phyloP scores from a whole-genome alignment of 495 filamentous ascomycete genomes.

The Xylaria curta region DNA sequence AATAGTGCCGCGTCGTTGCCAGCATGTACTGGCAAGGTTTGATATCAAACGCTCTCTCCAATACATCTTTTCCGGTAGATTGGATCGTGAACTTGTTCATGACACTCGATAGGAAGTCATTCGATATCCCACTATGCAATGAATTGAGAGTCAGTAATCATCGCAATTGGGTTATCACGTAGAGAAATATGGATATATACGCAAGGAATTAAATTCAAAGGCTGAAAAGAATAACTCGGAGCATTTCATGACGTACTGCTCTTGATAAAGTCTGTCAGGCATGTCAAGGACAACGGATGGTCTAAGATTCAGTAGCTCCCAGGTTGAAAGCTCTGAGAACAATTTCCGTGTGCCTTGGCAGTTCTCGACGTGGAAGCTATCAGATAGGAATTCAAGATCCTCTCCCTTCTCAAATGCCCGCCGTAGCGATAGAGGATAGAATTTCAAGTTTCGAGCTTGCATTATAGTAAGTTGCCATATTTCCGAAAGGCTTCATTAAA shows the following conservation, averaged over 20 bases:
- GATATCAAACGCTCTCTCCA: slow-evolving; percentile 43
- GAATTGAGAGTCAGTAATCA: not conserved
- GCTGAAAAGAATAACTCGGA: not conserved
- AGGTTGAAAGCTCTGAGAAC: slow-evolving; percentile 45
- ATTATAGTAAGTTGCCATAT: slow-evolving; percentile 4
- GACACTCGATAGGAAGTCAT: slow-evolving; percentile 39
- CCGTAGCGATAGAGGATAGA: slow-evolving; percentile 51
- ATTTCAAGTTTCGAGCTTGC: slow-evolving; percentile 55
- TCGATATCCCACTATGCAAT: slow-evolving; percentile 22
- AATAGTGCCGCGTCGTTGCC: slow-evolving; percentile 51
- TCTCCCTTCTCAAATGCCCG: slow-evolving; percentile 45
- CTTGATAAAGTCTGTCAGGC: slow-evolving; percentile 42
- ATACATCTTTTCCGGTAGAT: slow-evolving; percentile 44
- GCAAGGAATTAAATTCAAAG: not conserved
- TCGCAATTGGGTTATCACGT: not conserved
- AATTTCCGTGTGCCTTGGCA: slow-evolving; percentile 42
- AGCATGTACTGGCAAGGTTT: slow-evolving; percentile 45
- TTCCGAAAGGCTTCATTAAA: not conserved
- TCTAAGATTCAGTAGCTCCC: slow-evolving; percentile 58
- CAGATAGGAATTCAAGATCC: slow-evolving; percentile 41
- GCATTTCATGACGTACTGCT: slow-evolving; percentile 45
- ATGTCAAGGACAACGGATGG: slow-evolving; percentile 48
- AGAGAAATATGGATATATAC: not conserved
- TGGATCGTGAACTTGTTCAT: slow-evolving; percentile 51
- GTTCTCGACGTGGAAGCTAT: slow-evolving; percentile 45